A percentile compares a stretch with the other conserved stretches of the same genome.
Conservation (phyloP, 2,329 filamentous ascomycete species). For the Colletotrichum costaricense region DNA sequence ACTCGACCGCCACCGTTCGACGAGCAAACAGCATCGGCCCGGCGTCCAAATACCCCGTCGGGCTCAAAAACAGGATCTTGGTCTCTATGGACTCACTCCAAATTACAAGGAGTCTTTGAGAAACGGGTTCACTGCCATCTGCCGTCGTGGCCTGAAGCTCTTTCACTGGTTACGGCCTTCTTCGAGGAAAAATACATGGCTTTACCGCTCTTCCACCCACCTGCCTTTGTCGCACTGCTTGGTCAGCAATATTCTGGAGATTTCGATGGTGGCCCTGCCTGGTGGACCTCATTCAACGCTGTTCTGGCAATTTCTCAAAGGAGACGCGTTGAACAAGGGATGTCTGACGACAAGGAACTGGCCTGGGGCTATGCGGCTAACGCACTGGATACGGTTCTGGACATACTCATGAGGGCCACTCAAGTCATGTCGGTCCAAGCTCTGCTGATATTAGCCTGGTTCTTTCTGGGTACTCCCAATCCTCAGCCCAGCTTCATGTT, state of each 20-base stretch:
- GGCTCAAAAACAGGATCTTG: not conserved
- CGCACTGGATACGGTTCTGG: not conserved
- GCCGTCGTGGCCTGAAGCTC: not conserved
- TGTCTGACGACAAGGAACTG: not conserved
- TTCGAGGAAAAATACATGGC: not conserved
- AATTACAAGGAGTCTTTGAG: not conserved
- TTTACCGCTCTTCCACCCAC: not conserved
- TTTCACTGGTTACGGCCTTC: constrained; percentile 1
- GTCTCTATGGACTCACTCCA: constrained; percentile 13
- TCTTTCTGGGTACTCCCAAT: constrained; percentile 10
- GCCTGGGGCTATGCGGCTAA: not conserved
- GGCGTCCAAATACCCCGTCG: not conserved
- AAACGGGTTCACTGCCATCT: not conserved
- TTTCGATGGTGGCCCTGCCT: not conserved
- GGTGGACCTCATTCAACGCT: not conserved
- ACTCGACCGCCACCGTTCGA: not conserved
- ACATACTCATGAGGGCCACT: not conserved
- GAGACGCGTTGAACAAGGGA: not conserved
- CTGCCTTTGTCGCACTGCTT: not conserved
- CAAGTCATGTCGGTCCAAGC: constrained; percentile 8
- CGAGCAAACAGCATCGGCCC: not conserved
- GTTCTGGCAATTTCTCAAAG: constrained; percentile 1
- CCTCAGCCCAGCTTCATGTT: constrained; percentile 16
- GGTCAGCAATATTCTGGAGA: not conserved
- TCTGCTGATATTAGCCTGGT: not conserved